Conservation (phyloP, 139 green algal species). For the Diplosphaera chodatii region DNA sequence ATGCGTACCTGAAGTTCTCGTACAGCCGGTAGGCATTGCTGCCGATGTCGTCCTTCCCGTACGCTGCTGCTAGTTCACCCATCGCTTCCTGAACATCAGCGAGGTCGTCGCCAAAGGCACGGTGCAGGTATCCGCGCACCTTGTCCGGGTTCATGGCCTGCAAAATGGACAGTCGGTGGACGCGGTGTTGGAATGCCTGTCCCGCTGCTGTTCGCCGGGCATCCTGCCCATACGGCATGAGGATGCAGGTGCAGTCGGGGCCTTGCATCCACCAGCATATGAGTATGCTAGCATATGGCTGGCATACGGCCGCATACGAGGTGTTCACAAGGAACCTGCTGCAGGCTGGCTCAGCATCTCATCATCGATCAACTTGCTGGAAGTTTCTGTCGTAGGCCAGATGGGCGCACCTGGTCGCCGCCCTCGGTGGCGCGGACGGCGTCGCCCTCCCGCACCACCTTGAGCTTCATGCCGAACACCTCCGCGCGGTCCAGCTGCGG, state of each 20-base stretch:
- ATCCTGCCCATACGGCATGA: no score
- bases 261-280: no score
- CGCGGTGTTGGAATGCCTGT: no score
- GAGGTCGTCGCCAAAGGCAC: constrained; percentile 21
- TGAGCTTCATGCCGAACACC: neutral
- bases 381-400: no score
- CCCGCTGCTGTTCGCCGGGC: no score
- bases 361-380: no score
- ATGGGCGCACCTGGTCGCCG: neutral
- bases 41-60: constrained; percentile 16
- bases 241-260: no score
- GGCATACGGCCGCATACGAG: no score
- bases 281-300: no score
- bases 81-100: constrained; percentile 20
- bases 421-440: constrained; percentile 7
- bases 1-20: constrained; percentile 25
- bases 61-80: constrained; percentile 13
- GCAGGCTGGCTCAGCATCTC: no score
- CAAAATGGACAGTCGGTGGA: no score
- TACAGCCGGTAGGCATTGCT: constrained; percentile 31
- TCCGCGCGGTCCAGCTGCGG: neutral
- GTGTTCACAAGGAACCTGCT: no score
- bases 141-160: constrained; percentile 16
- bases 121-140: constrained; percentile 21
- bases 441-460: constrained; percentile 10